A percentile compares a stretch with the other conserved stretches of the same genome.
Conservation (phyloP, 768 basidiomycete species). For the Neoboletus subvelutipes region DNA sequence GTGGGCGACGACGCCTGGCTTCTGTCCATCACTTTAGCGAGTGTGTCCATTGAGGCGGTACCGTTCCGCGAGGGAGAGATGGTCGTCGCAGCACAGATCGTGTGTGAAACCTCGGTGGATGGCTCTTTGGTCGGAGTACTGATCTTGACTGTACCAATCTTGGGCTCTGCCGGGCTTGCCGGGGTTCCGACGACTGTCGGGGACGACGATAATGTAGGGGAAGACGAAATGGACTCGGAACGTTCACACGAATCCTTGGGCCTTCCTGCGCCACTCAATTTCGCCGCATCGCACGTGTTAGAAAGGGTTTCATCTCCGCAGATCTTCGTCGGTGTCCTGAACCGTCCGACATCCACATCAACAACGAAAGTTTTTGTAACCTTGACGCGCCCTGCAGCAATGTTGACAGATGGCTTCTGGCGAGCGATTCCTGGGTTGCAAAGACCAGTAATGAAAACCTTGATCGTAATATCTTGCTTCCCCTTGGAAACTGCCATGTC, state of each 20-base stretch:
- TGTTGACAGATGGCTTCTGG: neutral
- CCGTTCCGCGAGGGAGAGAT: no score
- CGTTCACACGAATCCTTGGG: neutral
- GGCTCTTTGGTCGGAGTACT: no score
- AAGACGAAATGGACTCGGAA: neutral
- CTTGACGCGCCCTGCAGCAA: neutral
- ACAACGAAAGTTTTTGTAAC: neutral
- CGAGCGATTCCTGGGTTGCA: neutral
- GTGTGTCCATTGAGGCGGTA: no score
- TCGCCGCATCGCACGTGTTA: neutral
- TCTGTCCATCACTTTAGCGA: no score
- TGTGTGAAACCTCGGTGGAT: no score
- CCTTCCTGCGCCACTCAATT: no score
- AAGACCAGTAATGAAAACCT: neutral
- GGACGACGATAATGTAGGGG: neutral
- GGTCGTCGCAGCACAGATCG: no score
- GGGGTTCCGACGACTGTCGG: neutral
- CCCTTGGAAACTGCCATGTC: no score
- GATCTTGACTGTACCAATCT: no score
- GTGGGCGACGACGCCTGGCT: no score
- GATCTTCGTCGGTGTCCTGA: neutral
- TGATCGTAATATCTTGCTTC: neutral
- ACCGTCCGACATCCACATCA: neutral
- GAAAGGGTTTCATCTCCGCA: neutral
- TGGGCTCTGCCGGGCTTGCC: no score